Evolutionary conservation across 2,329 filamentous ascomycete species (phyloP).

Genomic region (Hymenoscyphus albidus): DNA sequence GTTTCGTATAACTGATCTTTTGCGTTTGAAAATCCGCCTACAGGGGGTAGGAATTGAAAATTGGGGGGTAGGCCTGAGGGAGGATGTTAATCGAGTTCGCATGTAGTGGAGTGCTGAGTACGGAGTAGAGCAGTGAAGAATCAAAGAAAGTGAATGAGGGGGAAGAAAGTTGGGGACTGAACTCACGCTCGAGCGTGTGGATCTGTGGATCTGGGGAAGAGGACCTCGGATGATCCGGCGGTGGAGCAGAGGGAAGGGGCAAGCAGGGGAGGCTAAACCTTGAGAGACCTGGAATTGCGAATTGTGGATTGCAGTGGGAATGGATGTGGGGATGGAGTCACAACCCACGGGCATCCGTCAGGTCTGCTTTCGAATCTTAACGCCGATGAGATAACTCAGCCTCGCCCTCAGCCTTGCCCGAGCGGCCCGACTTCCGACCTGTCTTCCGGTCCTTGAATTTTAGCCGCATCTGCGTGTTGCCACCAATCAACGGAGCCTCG

Average conservation of each 20-base stretch:
- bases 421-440: not conserved
- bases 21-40: not conserved
- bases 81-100: not conserved
- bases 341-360: no score
- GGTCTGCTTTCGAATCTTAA: not conserved
- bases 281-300: not conserved
- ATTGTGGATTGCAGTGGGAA: not conserved
- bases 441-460: not conserved
- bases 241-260: not conserved
- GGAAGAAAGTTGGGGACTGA: not conserved
- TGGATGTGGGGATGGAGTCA: not conserved
- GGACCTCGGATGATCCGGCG: constrained; percentile 5
- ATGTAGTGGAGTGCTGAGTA: not conserved
- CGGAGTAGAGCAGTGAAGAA: not conserved
- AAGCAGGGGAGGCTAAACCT: no score
- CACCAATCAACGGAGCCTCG: not conserved
- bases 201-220: not conserved
- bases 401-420: not conserved
- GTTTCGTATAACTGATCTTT: not conserved
- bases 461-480: not conserved
- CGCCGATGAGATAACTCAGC: not conserved
- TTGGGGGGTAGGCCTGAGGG: not conserved
- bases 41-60: no score
- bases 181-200: not conserved
- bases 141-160: not conserved